Percentiles rank a stretch among this genome's conserved stretches.
These are phyloP conservation scores for Chytriomyces sp. DNA, from an alignment of 192 early-diverging fungal genomes.

Conservation along the genomic window DNA sequence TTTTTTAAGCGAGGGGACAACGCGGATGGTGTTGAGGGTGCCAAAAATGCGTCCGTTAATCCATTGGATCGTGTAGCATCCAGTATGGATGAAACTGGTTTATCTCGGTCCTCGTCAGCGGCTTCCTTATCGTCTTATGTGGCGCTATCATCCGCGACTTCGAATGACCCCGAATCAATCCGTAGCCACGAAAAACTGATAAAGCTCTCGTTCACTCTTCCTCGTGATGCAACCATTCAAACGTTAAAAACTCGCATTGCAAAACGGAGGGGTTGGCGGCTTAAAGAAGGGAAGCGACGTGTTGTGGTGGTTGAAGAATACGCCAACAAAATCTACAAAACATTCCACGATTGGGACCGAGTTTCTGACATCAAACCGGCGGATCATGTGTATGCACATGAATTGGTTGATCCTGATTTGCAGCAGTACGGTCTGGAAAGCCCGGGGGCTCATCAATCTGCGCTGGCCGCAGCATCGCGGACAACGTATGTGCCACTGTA, in stretches of 20 bases:
- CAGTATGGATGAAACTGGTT: background rate
- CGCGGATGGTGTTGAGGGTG: background rate
- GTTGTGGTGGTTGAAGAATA: conserved; percentile 62
- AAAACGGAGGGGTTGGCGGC: conserved; percentile 54
- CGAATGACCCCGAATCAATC: conserved; percentile 6
- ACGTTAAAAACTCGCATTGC: conserved; percentile 67
- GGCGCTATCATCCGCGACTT: background rate
- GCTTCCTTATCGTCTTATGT: background rate
- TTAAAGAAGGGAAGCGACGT: conserved; percentile 3
- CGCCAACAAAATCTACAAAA: conserved; percentile 58
- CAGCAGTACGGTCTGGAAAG: conserved; percentile 24
- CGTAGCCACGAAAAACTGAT: conserved; percentile 5
- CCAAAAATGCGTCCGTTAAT: background rate
- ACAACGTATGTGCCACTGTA: conserved; percentile 28
- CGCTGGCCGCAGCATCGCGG: conserved; percentile 12
- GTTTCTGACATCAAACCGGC: conserved; percentile 42
- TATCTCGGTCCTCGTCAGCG: conserved; percentile 13
- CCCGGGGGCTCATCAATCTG: background rate
- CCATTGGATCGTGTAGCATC: conserved; percentile 4
- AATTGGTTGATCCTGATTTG: conserved; percentile 34
- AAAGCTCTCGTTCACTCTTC: conserved; percentile 45
- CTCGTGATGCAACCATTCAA: conserved; percentile 67
- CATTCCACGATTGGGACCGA: conserved; percentile 57
- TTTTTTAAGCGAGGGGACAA: background rate
- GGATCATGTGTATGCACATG: conserved; percentile 45